phyloP scores from a whole-genome alignment of 2,329 filamentous ascomycete species.

The Dactylellina parvicollis region DNA sequence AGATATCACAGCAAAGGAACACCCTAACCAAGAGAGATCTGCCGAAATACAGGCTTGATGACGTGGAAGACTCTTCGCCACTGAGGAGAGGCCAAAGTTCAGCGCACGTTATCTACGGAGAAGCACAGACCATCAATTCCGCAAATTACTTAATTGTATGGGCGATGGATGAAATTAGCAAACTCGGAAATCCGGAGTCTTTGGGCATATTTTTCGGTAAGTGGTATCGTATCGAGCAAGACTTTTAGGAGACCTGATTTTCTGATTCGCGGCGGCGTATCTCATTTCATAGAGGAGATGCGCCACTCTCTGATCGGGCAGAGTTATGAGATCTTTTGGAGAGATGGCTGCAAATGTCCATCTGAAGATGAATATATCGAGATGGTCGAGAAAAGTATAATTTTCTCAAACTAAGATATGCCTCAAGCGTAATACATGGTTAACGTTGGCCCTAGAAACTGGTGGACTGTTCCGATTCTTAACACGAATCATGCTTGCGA shows the following conservation, averaged over 20 bases:
- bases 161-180: conserved; percentile 55
- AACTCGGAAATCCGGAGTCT: conserved; percentile 51
- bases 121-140: conserved; percentile 61
- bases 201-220: conserved; percentile 56
- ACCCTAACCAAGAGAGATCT: not conserved
- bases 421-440: not conserved
- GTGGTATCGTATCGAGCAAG: too few species aligned
- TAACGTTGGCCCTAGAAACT: conserved; percentile 29
- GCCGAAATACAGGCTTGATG: conserved; percentile 59
- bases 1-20: too few species aligned
- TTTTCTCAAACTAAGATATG: not conserved
- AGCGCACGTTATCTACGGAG: conserved; percentile 61
- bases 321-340: conserved; percentile 56
- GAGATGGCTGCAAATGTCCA: conserved; percentile 50
- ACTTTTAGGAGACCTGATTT: too few species aligned
- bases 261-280: not conserved
- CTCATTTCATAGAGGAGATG: conserved; percentile 39
- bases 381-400: conserved; percentile 57
- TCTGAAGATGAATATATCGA: conserved; percentile 57
- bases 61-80: conserved; percentile 61
- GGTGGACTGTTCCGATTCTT: conserved; percentile 57
- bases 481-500: conserved; percentile 5
- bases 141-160: conserved; percentile 59
- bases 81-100: conserved; percentile 60
- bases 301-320: conserved; percentile 54